A percentile compares a stretch with the other conserved stretches of the same genome.
Conservation (phyloP, 2,329 filamentous ascomycete genomes). For the Scopulariopsis brevicaulis region DNA sequence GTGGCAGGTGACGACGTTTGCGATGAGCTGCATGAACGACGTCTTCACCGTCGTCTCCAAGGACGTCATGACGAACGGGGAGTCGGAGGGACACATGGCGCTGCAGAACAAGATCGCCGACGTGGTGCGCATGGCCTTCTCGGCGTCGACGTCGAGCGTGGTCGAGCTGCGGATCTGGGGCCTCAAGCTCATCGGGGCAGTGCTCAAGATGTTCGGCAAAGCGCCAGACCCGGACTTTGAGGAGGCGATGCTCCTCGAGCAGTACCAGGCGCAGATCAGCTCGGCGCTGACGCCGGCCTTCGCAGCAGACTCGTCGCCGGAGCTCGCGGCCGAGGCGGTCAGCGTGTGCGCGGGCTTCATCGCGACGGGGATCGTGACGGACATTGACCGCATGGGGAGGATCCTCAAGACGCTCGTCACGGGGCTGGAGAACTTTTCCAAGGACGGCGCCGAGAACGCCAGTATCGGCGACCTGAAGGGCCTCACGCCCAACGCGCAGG, state of each 20-base stretch:
- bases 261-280: conserved; percentile 97
- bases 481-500: conserved; percentile 87
- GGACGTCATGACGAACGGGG: conserved; percentile 58
- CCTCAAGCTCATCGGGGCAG: conserved; percentile 83
- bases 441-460: conserved; percentile 54
- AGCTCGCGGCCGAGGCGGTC: conserved; percentile 89
- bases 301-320: conserved; percentile 87
- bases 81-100: conserved; percentile 65
- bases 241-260: conserved; percentile 91
- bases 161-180: conserved; percentile 84
- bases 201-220: conserved; percentile 92
- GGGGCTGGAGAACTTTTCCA: conserved; percentile 84
- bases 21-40: conserved; percentile 78
- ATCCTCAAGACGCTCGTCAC: conserved; percentile 89
- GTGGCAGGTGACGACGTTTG: conserved; percentile 94
- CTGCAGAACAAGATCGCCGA: conserved; percentile 80
- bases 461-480: conserved; percentile 89
- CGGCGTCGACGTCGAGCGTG: conserved; percentile 88
- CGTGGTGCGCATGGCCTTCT: conserved; percentile 93
- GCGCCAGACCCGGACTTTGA: conserved; percentile 93
- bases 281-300: conserved; percentile 95
- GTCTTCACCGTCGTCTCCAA: conserved; percentile 70
- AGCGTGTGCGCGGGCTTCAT: conserved; percentile 98
- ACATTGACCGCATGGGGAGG: conserved; percentile 96
- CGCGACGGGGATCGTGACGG: conserved; percentile 91